Percentiles rank a stretch among this genome's conserved stretches.
These are phyloP conservation scores for Micractinium conductrix DNA, from an alignment of 139 green algal species.

Conservation along the genomic window DNA sequence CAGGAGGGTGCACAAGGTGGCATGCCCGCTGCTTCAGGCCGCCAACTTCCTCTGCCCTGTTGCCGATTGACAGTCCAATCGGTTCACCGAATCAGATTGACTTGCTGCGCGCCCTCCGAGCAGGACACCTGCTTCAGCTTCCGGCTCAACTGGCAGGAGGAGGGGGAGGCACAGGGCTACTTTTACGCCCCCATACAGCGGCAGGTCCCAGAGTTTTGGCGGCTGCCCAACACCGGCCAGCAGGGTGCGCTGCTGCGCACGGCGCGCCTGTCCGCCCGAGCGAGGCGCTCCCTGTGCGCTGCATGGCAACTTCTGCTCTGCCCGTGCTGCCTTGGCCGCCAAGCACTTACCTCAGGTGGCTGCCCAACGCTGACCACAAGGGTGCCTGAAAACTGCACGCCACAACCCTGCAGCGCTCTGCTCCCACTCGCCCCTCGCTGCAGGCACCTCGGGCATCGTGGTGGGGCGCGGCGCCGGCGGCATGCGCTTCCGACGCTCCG, in stretches of 20 bases:
- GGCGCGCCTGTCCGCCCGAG: too few relatives aligned
- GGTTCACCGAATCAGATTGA: neutral
- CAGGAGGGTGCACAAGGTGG: neutral
- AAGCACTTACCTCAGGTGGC: too few relatives aligned
- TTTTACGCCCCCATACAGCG: neutral
- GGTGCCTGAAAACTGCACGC: too few relatives aligned
- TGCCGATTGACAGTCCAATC: too few relatives aligned
- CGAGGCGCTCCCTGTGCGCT: too few relatives aligned
- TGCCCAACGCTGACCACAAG: too few relatives aligned
- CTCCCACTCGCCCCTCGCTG: neutral
- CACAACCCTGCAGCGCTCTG: neutral
- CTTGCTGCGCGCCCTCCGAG: neutral
- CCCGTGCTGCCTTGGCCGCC: too few relatives aligned
- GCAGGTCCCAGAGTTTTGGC: neutral
- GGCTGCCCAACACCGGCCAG: neutral
- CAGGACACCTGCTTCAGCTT: constrained; percentile 6
- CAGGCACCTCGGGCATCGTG: neutral
- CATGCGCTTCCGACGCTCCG: neutral
- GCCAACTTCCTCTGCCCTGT: too few relatives aligned
- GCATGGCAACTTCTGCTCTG: too few relatives aligned
- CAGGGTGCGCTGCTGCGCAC: too few relatives aligned
- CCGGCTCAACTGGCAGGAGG: neutral
- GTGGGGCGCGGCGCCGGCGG: neutral
- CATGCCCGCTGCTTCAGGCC: too few relatives aligned
- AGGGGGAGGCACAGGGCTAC: neutral